Conservation (phyloP, 345 rosid genomes). For the Firmiana major region DNA sequence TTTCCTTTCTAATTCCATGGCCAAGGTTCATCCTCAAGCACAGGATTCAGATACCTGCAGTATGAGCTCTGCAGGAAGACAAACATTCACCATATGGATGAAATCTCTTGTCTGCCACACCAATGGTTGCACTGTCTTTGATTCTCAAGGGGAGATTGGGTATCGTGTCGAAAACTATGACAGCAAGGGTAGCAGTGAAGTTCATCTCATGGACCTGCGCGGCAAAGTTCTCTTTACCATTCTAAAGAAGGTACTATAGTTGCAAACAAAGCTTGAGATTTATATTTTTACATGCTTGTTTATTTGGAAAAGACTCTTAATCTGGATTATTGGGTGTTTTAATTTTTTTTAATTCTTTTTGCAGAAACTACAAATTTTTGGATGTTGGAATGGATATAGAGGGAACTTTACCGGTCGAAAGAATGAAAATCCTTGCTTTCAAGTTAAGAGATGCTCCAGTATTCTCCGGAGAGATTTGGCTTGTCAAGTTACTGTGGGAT, state of each 20-base stretch:
- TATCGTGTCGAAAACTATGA: conserved; percentile 56
- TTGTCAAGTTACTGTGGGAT: conserved; percentile 28
- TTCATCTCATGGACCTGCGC: conserved; percentile 45
- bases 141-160: conserved; percentile 42
- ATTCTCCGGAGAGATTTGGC: conserved; percentile 9
- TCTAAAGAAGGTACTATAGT: conserved; percentile 34
- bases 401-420: not conserved
- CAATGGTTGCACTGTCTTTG: conserved; percentile 57
- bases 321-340: not conserved
- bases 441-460: conserved; percentile 28
- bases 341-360: not conserved
- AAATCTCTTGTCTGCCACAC: conserved; percentile 47
- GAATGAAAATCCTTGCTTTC: conserved; percentile 33
- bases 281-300: not conserved
- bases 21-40: conserved; percentile 9
- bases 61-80: conserved; percentile 15
- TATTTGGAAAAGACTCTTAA: not conserved
- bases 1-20: conserved; percentile 3
- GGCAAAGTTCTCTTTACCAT: conserved; percentile 46
- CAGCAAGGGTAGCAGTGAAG: conserved; percentile 35
- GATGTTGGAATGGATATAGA: conserved; percentile 40
- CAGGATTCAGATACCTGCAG: not conserved
- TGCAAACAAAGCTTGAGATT: not conserved
- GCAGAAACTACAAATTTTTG: conserved; percentile 31
- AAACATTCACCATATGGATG: conserved; percentile 67